Conservation (phyloP, 768 basidiomycete genomes). For the Suillus discolor region DNA sequence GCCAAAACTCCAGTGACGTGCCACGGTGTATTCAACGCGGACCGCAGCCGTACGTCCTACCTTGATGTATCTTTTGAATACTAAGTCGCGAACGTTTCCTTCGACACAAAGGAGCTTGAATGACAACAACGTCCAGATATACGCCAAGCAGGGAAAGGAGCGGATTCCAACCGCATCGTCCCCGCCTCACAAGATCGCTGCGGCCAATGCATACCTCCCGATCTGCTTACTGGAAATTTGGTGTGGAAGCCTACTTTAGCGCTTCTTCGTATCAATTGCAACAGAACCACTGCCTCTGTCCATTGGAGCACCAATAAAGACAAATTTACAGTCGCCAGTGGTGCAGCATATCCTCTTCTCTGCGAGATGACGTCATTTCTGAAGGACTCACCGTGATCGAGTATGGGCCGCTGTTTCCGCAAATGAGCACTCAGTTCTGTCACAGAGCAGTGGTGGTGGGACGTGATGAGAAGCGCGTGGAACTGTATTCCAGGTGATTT, state of each 20-base stretch:
- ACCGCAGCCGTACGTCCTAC: constrained; percentile 72
- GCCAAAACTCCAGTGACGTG: constrained; percentile 85
- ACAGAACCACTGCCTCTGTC: constrained; percentile 91
- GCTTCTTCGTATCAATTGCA: constrained; percentile 91
- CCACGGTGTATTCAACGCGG: constrained; percentile 90
- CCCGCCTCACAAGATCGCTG: constrained; percentile 98
- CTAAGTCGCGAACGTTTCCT: constrained; percentile 1
- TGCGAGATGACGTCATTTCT: background rate
- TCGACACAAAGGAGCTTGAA: constrained; percentile 81
- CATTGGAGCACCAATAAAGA: constrained; percentile 97
- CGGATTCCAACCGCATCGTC: constrained; percentile 96
- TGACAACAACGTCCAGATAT: constrained; percentile 86
- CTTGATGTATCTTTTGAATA: constrained; percentile 4
- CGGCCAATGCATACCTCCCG: constrained; percentile 92
- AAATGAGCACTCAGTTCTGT: background rate
- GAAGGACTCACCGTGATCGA: too few species aligned
- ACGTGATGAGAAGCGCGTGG: background rate
- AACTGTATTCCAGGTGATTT: rapidly evolving
- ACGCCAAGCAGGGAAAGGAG: constrained; percentile 61
- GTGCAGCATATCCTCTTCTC: constrained; percentile 51
- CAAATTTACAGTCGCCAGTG: constrained; percentile 98
- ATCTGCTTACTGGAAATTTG: constrained; percentile 67
- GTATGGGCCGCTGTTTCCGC: too few species aligned
- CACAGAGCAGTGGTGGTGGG: background rate
- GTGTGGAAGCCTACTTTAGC: constrained; percentile 97